A percentile compares a stretch with the other conserved stretches of the same genome.
Evolutionary conservation across 1,284 basidiomycete species (phyloP).

Genomic region (Puccinia novopanici): DNA sequence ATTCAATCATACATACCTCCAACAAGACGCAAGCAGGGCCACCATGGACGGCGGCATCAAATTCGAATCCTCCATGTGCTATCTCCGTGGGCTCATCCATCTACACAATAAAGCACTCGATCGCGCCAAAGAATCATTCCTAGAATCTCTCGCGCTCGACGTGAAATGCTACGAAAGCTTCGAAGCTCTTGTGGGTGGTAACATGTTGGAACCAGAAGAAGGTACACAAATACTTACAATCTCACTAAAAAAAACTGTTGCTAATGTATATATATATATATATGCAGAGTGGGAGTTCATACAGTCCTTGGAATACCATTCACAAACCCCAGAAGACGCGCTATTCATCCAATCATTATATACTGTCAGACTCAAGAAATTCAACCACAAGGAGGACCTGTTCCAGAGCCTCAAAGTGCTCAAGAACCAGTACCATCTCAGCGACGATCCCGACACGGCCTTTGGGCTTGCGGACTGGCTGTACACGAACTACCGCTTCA

Average conservation of each 20-base stretch:
- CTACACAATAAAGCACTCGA: slow-evolving; percentile 85
- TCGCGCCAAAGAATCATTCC: slow-evolving; percentile 86
- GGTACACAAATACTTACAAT: slow-evolving; percentile 62
- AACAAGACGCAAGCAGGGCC: slow-evolving; percentile 31
- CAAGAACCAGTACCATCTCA: slow-evolving; percentile 74
- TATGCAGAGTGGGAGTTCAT: slow-evolving; percentile 85
- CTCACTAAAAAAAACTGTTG: slow-evolving; percentile 23
- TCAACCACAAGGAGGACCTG: slow-evolving; percentile 67
- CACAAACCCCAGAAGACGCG: slow-evolving; percentile 81
- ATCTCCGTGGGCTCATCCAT: slow-evolving; percentile 88
- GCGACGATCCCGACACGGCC: slow-evolving; percentile 87
- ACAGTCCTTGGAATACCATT: slow-evolving; percentile 75
- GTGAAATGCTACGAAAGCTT: slow-evolving; percentile 98
- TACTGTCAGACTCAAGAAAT: slow-evolving; percentile 82
- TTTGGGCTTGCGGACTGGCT: slow-evolving; percentile 88
- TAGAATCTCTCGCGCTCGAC: slow-evolving; percentile 90
- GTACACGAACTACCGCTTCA: slow-evolving; percentile 84
- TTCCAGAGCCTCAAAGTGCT: slow-evolving; percentile 72
- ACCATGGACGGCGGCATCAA: slow-evolving; percentile 60
- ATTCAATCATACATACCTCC: slow-evolving; percentile 76
- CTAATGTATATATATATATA: not conserved
- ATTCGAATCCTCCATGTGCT: slow-evolving; percentile 94
- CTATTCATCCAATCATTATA: slow-evolving; percentile 90
- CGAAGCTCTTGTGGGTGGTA: slow-evolving; percentile 80
- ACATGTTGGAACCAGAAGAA: slow-evolving; percentile 91